These are phyloP conservation scores for Trichoderma brevicompactum DNA, from an alignment of 2,329 filamentous ascomycete species.

Conservation along the genomic window DNA sequence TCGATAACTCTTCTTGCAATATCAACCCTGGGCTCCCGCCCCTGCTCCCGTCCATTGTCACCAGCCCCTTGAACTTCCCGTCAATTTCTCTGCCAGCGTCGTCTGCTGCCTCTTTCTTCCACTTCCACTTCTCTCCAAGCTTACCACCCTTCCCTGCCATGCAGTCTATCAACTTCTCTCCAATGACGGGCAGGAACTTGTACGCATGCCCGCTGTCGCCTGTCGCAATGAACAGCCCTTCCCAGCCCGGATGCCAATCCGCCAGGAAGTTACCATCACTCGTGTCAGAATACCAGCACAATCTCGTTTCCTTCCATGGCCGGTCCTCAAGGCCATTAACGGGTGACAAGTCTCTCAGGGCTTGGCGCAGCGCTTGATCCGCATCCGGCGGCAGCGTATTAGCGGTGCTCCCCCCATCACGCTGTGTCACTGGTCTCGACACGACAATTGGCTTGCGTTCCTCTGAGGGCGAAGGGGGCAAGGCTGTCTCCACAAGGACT, in stretches of 20 bases:
- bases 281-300: constrained; percentile 81
- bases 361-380: constrained; percentile 62
- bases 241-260: constrained; percentile 67
- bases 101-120: constrained; percentile 60
- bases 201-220: constrained; percentile 69
- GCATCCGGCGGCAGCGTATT: constrained; percentile 63
- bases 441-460: constrained; percentile 40
- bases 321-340: constrained; percentile 58
- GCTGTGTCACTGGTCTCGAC: constrained; percentile 44
- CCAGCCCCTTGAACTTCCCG: constrained; percentile 46
- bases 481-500: constrained; percentile 41
- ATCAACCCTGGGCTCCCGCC: constrained; percentile 54
- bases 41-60: constrained; percentile 59
- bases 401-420: constrained; percentile 44
- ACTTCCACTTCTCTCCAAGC: constrained; percentile 63
- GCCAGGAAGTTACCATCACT: constrained; percentile 72
- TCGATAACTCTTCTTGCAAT: constrained; percentile 49
- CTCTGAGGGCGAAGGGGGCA: constrained; percentile 39
- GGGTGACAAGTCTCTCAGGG: constrained; percentile 65
- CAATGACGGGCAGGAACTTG: constrained; percentile 71
- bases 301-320: constrained; percentile 63
- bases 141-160: constrained; percentile 53
- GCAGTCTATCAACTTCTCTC: constrained; percentile 63
- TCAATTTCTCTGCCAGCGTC: constrained; percentile 41
- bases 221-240: constrained; percentile 63